These are phyloP conservation scores for Podospora anserina DNA, from an alignment of 495 filamentous ascomycete genomes.

Conservation along the genomic window DNA sequence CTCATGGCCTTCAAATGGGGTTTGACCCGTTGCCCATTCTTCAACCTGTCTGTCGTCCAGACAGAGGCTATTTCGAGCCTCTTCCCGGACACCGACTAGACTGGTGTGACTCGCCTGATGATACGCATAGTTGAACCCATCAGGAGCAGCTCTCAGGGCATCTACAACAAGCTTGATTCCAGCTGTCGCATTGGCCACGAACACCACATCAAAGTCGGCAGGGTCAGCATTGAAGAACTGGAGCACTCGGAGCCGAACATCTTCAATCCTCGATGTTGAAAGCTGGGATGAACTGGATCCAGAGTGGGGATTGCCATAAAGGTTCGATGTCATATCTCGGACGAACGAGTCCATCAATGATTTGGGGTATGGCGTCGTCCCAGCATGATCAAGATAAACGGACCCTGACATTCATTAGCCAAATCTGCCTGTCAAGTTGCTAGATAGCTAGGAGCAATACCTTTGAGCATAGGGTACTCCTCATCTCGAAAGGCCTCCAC, in stretches of 20 bases:
- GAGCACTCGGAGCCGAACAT: slow-evolving; percentile 67
- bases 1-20: slow-evolving; percentile 19
- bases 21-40: slow-evolving; percentile 53
- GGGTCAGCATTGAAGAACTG: slow-evolving; percentile 83
- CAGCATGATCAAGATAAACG: slow-evolving; percentile 91
- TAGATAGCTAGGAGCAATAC: slow-evolving; percentile 39
- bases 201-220: slow-evolving; percentile 80
- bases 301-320: slow-evolving; percentile 92
- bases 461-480: slow-evolving; percentile 84
- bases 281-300: slow-evolving; percentile 75
- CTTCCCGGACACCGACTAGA: slow-evolving; percentile 75
- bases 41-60: slow-evolving; percentile 67
- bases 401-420: slow-evolving; percentile 52
- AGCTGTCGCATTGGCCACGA: slow-evolving; percentile 89
- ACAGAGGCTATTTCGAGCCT: slow-evolving; percentile 61
- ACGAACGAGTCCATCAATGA: slow-evolving; percentile 78
- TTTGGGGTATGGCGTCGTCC: slow-evolving; percentile 76
- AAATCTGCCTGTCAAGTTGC: slow-evolving; percentile 6
- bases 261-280: slow-evolving; percentile 70
- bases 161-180: slow-evolving; percentile 85
- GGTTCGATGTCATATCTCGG: slow-evolving; percentile 66
- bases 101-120: slow-evolving; percentile 87
- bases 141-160: slow-evolving; percentile 58
- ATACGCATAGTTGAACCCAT: slow-evolving; percentile 78
- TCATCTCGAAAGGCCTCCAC: slow-evolving; percentile 64